Percentiles rank a stretch among this genome's conserved stretches.
phyloP scores from a whole-genome alignment of 176 grass and related monocot species.

The Leersia perrieri region DNA sequence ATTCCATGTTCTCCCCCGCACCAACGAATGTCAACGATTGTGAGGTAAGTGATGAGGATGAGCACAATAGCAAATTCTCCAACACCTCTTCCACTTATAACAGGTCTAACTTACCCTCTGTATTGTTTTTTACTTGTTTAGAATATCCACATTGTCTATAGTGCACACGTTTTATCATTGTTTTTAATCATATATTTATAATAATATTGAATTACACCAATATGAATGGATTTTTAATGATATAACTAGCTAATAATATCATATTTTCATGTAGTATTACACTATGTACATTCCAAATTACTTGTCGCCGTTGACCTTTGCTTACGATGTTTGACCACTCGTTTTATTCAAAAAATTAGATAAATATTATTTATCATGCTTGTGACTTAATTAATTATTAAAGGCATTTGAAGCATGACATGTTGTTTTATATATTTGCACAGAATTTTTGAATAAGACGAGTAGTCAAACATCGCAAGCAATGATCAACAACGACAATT shows the following conservation, averaged over 20 bases:
- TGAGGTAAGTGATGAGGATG: constrained; percentile 42
- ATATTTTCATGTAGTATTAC: no score
- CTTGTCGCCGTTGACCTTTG: no score
- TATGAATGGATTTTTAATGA: not conserved
- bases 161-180: not conserved
- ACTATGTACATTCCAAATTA: no score
- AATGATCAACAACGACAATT: no score
- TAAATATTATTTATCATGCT: no score
- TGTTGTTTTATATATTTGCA: no score
- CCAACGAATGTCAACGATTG: constrained; percentile 45
- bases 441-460: no score
- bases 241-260: not conserved
- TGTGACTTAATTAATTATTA: no score
- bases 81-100: constrained; percentile 32
- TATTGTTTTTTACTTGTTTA: not conserved
- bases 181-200: not conserved
- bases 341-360: no score
- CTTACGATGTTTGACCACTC: no score
- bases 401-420: no score
- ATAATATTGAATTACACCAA: not conserved
- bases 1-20: constrained; percentile 38
- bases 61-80: constrained; percentile 20
- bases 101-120: not conserved
- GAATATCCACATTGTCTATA: not conserved
- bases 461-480: no score